Percentiles rank a stretch among this genome's conserved stretches.
Conservation (phyloP, 2,329 filamentous ascomycete species). For the Clathrospora elynae region DNA sequence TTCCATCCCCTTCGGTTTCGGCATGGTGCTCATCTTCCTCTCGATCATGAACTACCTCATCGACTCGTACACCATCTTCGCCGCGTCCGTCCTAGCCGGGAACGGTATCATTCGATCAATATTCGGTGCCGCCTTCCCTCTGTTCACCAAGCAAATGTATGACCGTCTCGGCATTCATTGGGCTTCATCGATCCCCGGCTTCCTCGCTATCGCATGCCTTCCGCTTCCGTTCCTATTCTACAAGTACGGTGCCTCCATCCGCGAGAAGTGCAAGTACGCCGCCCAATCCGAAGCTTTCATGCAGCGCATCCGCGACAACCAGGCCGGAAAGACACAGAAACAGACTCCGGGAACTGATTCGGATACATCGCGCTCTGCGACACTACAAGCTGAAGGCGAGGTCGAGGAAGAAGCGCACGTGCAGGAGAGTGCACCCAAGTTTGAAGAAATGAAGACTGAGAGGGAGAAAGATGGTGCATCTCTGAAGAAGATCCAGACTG, state of each 20-base stretch:
- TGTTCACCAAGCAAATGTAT: constrained; percentile 73
- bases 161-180: constrained; percentile 66
- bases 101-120: constrained; percentile 81
- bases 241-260: constrained; percentile 68
- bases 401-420: constrained; percentile 39
- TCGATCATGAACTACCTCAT: constrained; percentile 52
- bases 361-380: constrained; percentile 33
- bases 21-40: constrained; percentile 70
- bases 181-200: constrained; percentile 74
- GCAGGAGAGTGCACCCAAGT: constrained; percentile 36
- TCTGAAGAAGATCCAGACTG: constrained; percentile 39
- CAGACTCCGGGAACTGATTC: constrained; percentile 16
- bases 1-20: constrained; percentile 61
- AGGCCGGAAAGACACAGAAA: constrained; percentile 22
- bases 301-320: constrained; percentile 50
- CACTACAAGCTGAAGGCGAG: constrained; percentile 28
- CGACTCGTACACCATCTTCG: constrained; percentile 69
- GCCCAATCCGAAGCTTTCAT: constrained; percentile 68
- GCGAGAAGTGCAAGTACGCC: constrained; percentile 71
- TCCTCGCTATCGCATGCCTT: constrained; percentile 72
- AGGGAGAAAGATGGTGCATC: constrained; percentile 35
- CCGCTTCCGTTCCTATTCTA: constrained; percentile 79
- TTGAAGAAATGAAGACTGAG: constrained; percentile 49
- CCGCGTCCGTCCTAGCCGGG: constrained; percentile 74
- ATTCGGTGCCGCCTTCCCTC: constrained; percentile 77